Evolutionary conservation across 306 rosid species (phyloP), one percentile per base, ranked within the genome.

Genomic region (Leucaena leucocephala): DNA sequence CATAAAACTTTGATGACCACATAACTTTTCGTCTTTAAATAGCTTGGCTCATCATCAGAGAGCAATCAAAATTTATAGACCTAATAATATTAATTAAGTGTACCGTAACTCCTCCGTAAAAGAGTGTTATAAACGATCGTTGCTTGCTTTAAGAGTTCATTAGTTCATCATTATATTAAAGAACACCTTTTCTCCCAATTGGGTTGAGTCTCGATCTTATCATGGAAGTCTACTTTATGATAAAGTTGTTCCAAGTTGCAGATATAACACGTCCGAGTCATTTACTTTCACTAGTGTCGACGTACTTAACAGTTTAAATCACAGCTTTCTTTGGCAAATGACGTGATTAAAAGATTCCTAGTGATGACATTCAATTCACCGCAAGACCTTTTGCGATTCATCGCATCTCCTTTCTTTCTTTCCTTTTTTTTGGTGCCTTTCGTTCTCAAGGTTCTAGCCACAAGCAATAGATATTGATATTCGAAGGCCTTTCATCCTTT

Each of bases 291-390:
- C 17, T 40, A 27, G 19, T 19, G 65, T 1, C 15, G 39, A 61
- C 50, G 50, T 71, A 43, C 38, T 22, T 36, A 5, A 10, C 71
- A 73, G 35, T 77, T 61, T 74, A 11, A 70, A 49, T 76, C n/a
- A 35, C 36, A 10, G 43, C 16, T 59, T 35, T 72, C 54, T 49
- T 62, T 55, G 77, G 54, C 52, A 44, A 44, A 39, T 15, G 70
- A 64, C 48, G 78, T 45, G 82, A 49, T 71, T 67, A 76, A 80
- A 86, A 81, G 82, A 78, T 84, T 86, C 82, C 63, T 39, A n/a
- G 6, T 16, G 66, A 33, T 59, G 6, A 27, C 21, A 9, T 19
- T 48, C 76, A 72, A 35, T 54, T 38, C 27, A 48, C 17, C 39
- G 2, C 58, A 17, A 35, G 8, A 68, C 36, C 48, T 35, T 72